These are phyloP conservation scores for Rhizophagus clarus DNA, from an alignment of 192 early-diverging fungal species.

Conservation along the genomic window DNA sequence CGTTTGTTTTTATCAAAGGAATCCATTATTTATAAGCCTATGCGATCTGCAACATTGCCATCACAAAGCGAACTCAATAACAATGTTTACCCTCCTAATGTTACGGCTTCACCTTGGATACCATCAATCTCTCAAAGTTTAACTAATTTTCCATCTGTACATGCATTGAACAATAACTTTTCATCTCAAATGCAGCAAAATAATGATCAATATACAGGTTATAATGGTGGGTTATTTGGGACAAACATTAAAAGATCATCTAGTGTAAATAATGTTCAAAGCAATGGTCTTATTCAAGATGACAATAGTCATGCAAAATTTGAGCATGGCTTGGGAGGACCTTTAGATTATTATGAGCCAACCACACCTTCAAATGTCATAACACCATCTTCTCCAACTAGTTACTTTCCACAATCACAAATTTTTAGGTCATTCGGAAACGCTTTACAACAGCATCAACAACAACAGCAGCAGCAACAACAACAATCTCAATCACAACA, in stretches of 20 bases:
- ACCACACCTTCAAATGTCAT: not conserved
- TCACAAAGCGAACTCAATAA: slow-evolving; percentile 31
- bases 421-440: slow-evolving; percentile 28
- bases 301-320: slow-evolving; percentile 29
- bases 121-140: slow-evolving; percentile 18
- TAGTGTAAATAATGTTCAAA: slow-evolving; percentile 15
- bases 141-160: slow-evolving; percentile 9
- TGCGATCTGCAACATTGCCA: slow-evolving; percentile 25
- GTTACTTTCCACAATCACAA: slow-evolving; percentile 22
- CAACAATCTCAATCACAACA: slow-evolving; percentile 17
- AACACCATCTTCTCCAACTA: slow-evolving; percentile 19
- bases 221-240: slow-evolving; percentile 22
- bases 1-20: slow-evolving; percentile 26
- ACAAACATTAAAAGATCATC: slow-evolving; percentile 31
- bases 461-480: not conserved
- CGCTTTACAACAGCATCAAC: slow-evolving; percentile 27
- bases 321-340: slow-evolving; percentile 30
- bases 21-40: slow-evolving; percentile 31
- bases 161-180: slow-evolving; percentile 29
- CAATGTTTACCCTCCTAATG: slow-evolving; percentile 13
- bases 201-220: slow-evolving; percentile 29
- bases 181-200: slow-evolving; percentile 28
- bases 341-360: slow-evolving; percentile 33
- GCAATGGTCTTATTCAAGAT: slow-evolving; percentile 29
- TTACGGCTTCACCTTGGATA: slow-evolving; percentile 25